Evolutionary conservation across 805 yeast genomes (phyloP).

Genomic region (Candida golubevii): DNA sequence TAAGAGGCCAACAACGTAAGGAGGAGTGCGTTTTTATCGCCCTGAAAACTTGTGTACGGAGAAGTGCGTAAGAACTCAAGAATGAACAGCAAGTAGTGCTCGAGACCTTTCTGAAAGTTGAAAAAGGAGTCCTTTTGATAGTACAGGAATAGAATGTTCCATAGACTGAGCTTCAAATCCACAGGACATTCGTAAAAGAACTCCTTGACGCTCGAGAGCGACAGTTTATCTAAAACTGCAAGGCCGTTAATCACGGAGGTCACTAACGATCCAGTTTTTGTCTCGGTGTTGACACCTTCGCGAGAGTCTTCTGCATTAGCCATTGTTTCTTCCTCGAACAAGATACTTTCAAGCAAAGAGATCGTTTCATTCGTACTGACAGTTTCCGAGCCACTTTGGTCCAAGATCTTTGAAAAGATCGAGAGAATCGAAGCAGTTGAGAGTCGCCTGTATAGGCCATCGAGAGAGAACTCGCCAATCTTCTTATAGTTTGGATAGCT

Average conservation of each 20-base stretch:
- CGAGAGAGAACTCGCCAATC: constrained; percentile 52
- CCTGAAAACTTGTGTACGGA: constrained; percentile 15
- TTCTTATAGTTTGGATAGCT: constrained; percentile 54
- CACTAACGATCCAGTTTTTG: constrained; percentile 6
- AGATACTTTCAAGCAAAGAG: constrained; percentile 42
- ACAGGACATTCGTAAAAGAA: constrained; percentile 64
- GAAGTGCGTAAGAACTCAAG: constrained; percentile 28
- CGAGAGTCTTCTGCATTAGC: neutral
- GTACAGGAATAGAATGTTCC: constrained; percentile 65
- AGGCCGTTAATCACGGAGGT: constrained; percentile 14
- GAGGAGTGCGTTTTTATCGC: constrained; percentile 40
- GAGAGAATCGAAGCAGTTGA: constrained; percentile 70
- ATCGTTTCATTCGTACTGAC: constrained; percentile 31
- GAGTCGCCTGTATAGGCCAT: constrained; percentile 53
- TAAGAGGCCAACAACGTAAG: constrained; percentile 50
- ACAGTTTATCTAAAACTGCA: constrained; percentile 15
- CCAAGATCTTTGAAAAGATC: constrained; percentile 53
- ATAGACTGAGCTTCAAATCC: constrained; percentile 63
- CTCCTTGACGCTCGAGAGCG: constrained; percentile 46
- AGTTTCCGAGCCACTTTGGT: constrained; percentile 22
- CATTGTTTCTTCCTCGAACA: constrained; percentile 25
- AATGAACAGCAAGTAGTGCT: constrained; percentile 45
- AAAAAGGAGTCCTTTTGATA: constrained; percentile 35
- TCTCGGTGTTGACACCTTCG: neutral
- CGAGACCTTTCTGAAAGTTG: constrained; percentile 47